Conservation (phyloP, 768 basidiomycete genomes). For the Hysterangium stoloniferum region DNA sequence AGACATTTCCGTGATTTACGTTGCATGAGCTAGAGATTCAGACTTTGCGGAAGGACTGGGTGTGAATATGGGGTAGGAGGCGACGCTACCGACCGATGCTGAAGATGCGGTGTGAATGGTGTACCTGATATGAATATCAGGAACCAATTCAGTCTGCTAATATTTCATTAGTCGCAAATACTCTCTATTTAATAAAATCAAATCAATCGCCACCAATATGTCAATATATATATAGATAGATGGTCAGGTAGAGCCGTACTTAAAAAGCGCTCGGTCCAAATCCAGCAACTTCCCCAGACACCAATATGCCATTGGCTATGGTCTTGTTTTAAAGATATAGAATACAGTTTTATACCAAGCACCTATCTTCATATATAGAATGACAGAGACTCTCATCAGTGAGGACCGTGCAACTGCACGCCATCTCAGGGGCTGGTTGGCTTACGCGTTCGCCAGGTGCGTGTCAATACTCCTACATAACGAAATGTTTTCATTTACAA, state of each 20-base stretch:
- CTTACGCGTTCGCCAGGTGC: constrained; percentile 80
- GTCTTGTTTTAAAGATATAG: background rate
- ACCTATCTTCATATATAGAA: background rate
- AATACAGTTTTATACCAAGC: background rate
- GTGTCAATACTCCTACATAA: background rate
- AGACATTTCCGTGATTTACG: background rate
- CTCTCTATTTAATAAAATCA: too few relatives aligned
- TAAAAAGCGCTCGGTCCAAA: background rate
- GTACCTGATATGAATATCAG: too few relatives aligned
- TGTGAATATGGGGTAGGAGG: background rate
- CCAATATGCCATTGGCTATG: background rate
- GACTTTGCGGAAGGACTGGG: background rate
- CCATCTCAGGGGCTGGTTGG: constrained; percentile 66
- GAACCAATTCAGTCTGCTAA: too few relatives aligned
- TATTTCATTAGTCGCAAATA: too few relatives aligned
- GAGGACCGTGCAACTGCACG: background rate
- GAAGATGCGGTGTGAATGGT: too few relatives aligned
- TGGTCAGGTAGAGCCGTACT: background rate
- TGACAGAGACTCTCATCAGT: background rate
- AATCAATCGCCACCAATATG: background rate
- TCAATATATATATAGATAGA: background rate
- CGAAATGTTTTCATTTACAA: background rate
- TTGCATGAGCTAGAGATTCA: background rate
- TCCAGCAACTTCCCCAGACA: background rate
- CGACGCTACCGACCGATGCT: background rate